A percentile compares a stretch with the other conserved stretches of the same genome.
phyloP scores from a whole-genome alignment of 805 yeast species.

The Pichia cabralensis region DNA sequence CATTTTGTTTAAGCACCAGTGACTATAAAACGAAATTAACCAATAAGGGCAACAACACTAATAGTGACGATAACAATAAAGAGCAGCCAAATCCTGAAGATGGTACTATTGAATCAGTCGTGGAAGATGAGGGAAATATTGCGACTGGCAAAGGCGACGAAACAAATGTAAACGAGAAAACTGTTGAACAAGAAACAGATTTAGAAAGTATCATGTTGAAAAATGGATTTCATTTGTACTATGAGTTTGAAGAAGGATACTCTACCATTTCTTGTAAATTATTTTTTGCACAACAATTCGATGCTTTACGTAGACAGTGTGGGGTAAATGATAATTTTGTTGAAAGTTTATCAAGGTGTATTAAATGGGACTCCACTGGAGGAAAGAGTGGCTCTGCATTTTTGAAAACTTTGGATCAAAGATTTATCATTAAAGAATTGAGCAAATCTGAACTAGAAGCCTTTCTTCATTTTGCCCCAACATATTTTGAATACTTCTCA shows the following conservation, averaged over 20 bases:
- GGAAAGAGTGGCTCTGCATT: slow-evolving; percentile 96
- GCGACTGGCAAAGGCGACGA: not conserved
- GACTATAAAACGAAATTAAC: slow-evolving; percentile 51
- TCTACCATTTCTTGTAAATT: slow-evolving; percentile 85
- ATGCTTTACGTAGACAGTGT: slow-evolving; percentile 82
- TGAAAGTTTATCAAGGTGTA: slow-evolving; percentile 86
- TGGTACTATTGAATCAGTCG: not conserved
- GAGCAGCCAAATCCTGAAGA: not conserved
- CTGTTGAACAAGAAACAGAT: slow-evolving; percentile 2
- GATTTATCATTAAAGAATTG: slow-evolving; percentile 82
- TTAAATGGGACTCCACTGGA: slow-evolving; percentile 92
- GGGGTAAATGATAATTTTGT: slow-evolving; percentile 66
- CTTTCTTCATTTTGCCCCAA: slow-evolving; percentile 91
- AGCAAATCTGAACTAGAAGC: slow-evolving; percentile 86
- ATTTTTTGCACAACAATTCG: slow-evolving; percentile 93
- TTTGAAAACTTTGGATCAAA: slow-evolving; percentile 81
- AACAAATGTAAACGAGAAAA: not conserved
- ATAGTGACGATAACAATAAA: slow-evolving; percentile 1
- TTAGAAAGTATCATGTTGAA: slow-evolving; percentile 68
- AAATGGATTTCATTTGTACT: slow-evolving; percentile 81
- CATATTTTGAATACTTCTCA: slow-evolving; percentile 91
- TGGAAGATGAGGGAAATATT: not conserved
- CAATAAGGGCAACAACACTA: not conserved
- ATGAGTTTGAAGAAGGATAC: slow-evolving; percentile 80
- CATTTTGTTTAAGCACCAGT: slow-evolving; percentile 78